Evolutionary conservation across 805 yeast species (phyloP), one percentile per base, ranked within the genome.

Genomic region (Candida corydali): DNA sequence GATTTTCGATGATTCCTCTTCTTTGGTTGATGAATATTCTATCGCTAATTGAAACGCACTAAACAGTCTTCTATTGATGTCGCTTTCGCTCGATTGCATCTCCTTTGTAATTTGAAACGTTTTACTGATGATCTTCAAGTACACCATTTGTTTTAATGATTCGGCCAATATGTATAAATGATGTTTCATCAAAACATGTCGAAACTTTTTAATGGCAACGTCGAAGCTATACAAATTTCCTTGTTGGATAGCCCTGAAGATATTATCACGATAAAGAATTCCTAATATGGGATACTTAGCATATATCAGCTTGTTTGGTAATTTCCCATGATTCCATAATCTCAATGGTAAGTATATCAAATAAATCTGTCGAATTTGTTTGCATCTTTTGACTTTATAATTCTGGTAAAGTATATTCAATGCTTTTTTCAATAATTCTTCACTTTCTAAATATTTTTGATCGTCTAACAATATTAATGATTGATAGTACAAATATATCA

Each of bases 391-490:
- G 2, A 52, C 38, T n/a, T 36, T 36, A 32, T 46, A 47, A 33
- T 70, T 67, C 11, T 40, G 40, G 36, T 53, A 50, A 24, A 64
- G 45, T 20, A 64, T 46, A 8, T 46, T 44, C 41, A 75, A 57
- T 0, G 93, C 88, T 28, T 61, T 51, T 9, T 65, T 57, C 31
- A 86, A 66, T 48, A 76, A 72, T 10, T 55, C 56, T 39, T 72
- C 73, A 3, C 82, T 81, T 10, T 59, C 58, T 3, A 40, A 57
- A 45, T 75, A 77, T 39, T 83, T 80, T 17, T 76, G 76, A 38
- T 81, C 83, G 48, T 82, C 80, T 27, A 82, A 74, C 34, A 78
- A 70, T 36, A 84, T 65, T 10, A 80, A 67, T 2, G 89, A 86
- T 51, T 78, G 70, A 58, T 79, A 85, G 59, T 83, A 88, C 33